phyloP scores from a whole-genome alignment of 495 filamentous ascomycete genomes.

The Gamarada debralockiae region DNA sequence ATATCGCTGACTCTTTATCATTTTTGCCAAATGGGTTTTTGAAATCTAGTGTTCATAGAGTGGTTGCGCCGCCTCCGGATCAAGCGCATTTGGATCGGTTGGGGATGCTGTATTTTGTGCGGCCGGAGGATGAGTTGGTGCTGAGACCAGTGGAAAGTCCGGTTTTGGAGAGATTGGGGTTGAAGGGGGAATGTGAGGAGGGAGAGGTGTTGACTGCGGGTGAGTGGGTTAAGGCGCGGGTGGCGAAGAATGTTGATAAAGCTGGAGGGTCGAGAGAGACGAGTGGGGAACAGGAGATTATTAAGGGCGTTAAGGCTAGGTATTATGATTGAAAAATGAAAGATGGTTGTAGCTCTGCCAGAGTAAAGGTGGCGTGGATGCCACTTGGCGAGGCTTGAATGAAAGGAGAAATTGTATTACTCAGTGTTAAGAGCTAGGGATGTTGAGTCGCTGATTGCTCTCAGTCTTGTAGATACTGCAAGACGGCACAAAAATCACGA shows the following conservation, averaged over 20 bases:
- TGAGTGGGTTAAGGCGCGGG: constrained; percentile 29
- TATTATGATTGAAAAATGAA: constrained; percentile 32
- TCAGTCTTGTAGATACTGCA: too few relatives aligned
- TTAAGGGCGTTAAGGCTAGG: constrained; percentile 28
- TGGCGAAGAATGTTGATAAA: constrained; percentile 31
- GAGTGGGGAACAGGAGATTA: constrained; percentile 29
- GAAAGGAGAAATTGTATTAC: too few relatives aligned
- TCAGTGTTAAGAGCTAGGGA: too few relatives aligned
- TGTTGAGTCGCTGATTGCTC: too few relatives aligned
- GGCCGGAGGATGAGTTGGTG: constrained; percentile 36
- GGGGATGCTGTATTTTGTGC: constrained; percentile 44
- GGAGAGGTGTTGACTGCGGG: constrained; percentile 23
- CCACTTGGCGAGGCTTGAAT: too few relatives aligned
- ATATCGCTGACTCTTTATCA: constrained; percentile 42
- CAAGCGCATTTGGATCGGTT: neutral
- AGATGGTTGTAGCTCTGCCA: too few relatives aligned
- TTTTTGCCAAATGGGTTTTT: constrained; percentile 43
- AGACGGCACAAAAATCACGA: too few relatives aligned
- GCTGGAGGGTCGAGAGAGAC: constrained; percentile 22
- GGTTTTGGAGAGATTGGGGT: constrained; percentile 41
- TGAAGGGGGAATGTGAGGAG: constrained; percentile 33
- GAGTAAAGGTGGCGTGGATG: too few relatives aligned
- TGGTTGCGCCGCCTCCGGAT: constrained; percentile 17
- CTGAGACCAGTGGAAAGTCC: constrained; percentile 41
- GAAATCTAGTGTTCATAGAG: constrained; percentile 47